Evolutionary conservation across 768 basidiomycete species (phyloP).

Genomic region (Suillus variegatus): DNA sequence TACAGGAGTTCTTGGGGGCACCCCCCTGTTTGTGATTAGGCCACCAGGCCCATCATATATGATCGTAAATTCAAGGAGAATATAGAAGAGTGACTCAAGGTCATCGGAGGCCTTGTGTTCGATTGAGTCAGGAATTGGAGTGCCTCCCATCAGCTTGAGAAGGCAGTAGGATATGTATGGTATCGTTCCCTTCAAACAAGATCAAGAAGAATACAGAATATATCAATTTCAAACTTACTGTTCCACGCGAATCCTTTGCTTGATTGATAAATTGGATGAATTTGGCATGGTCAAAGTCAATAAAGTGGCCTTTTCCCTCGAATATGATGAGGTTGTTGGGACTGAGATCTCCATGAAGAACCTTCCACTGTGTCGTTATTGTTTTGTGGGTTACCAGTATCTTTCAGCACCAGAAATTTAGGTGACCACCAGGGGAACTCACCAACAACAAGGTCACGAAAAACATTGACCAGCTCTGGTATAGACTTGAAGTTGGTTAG

Average conservation of each 20-base stretch:
- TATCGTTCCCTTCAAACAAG: not conserved
- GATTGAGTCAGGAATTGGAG: not conserved
- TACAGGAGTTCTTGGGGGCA: not conserved
- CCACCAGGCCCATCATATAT: not conserved
- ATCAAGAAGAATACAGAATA: not conserved
- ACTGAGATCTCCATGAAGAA: not conserved
- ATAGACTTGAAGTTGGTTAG: not conserved
- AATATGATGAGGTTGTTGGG: not conserved
- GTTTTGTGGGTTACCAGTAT: not conserved
- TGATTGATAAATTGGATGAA: not conserved
- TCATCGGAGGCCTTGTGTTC: not conserved
- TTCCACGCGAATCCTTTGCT: not conserved
- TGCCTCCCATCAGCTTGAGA: not conserved
- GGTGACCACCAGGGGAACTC: not conserved
- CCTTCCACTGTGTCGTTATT: rapidly evolving
- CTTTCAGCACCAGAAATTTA: not conserved
- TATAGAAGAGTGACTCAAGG: not conserved
- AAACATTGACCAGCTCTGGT: not conserved
- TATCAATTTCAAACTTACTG: not conserved
- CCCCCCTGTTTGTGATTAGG: not conserved
- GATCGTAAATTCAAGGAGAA: not conserved
- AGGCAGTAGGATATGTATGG: not conserved
- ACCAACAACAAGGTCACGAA: not conserved
- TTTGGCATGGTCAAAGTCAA: not conserved
- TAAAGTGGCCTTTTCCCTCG: not conserved